Conservation (phyloP, 2,329 filamentous ascomycete genomes). For the Paecilomyces sp. region DNA sequence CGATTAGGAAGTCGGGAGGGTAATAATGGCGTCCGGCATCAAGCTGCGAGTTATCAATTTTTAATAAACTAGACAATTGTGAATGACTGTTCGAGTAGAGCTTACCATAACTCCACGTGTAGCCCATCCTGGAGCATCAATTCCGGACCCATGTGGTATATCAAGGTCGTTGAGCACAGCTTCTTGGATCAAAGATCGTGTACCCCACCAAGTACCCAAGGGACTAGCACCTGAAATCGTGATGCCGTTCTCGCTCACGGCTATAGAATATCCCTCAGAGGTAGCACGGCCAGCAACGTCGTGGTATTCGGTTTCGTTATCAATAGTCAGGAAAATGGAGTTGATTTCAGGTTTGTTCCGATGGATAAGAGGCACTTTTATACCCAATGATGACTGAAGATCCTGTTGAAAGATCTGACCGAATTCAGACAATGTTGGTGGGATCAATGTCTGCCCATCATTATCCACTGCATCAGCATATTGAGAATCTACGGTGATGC, state of each 20-base stretch:
- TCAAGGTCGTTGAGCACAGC: slow-evolving; percentile 30
- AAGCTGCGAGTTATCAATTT: slow-evolving; percentile 20
- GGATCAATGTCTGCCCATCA: slow-evolving; percentile 45
- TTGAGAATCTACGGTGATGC: slow-evolving; percentile 39
- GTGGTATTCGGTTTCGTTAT: slow-evolving; percentile 31
- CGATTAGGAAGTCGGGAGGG: slow-evolving; percentile 44
- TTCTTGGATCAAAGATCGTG: slow-evolving; percentile 47
- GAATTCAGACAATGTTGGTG: slow-evolving; percentile 44
- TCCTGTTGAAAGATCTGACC: slow-evolving; percentile 40
- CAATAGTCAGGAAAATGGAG: slow-evolving; percentile 43
- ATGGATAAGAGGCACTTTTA: slow-evolving; percentile 21
- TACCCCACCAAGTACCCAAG: slow-evolving; percentile 50
- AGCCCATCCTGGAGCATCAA: slow-evolving; percentile 46
- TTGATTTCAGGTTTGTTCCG: slow-evolving; percentile 10
- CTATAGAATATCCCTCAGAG: slow-evolving; percentile 44
- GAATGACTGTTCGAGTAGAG: background rate
- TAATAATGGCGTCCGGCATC: slow-evolving; percentile 50
- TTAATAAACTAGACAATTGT: too few relatives aligned
- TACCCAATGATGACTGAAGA: slow-evolving; percentile 18
- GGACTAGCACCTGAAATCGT: slow-evolving; percentile 45
- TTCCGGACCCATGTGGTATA: slow-evolving; percentile 36
- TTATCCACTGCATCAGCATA: slow-evolving; percentile 38
- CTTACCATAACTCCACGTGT: slow-evolving; percentile 38
- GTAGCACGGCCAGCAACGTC: slow-evolving; percentile 42
- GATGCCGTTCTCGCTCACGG: slow-evolving; percentile 33